Conservation (phyloP, 1,139 yeast species). For the Hanseniaspora uvarum region DNA sequence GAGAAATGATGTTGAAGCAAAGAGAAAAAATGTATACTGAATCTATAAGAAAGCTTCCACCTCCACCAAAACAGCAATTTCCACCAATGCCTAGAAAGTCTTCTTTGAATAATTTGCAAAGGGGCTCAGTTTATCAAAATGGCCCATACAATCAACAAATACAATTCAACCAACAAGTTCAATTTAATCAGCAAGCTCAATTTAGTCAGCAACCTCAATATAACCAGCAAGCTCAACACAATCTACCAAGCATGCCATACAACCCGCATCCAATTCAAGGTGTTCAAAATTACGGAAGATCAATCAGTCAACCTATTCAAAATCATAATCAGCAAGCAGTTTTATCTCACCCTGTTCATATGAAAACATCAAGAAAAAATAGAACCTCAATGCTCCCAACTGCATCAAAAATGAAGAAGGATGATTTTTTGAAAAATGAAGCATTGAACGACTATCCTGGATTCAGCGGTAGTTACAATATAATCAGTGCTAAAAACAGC, state of each 20-base stretch:
- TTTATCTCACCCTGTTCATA: slow-evolving; percentile 22
- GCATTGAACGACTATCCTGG: background rate
- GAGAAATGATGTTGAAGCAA: slow-evolving; percentile 35
- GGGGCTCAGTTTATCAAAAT: slow-evolving; percentile 8
- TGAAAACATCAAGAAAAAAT: slow-evolving; percentile 32
- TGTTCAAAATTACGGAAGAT: background rate
- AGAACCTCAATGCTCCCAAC: slow-evolving; percentile 29
- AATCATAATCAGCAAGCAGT: background rate
- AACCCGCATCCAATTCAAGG: background rate
- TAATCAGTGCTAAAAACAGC: background rate
- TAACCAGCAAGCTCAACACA: slow-evolving; percentile 2
- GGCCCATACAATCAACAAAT: slow-evolving; percentile 1
- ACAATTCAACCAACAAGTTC: slow-evolving; percentile 17
- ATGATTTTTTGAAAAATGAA: background rate
- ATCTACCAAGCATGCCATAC: background rate
- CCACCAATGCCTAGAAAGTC: slow-evolving; percentile 26
- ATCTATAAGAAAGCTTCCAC: slow-evolving; percentile 20
- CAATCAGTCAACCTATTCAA: slow-evolving; percentile 6
- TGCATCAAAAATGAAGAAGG: slow-evolving; percentile 27
- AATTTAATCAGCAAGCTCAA: slow-evolving; percentile 11
- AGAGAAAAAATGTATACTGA: slow-evolving; percentile 20
- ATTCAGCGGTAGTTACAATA: background rate
- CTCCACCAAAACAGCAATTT: slow-evolving; percentile 21
- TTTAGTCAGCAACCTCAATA: slow-evolving; percentile 18
- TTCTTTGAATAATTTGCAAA: slow-evolving; percentile 24